A percentile compares a stretch with the other conserved stretches of the same genome.
Conservation (phyloP, 306 rosid species). For the Betula pendula region DNA sequence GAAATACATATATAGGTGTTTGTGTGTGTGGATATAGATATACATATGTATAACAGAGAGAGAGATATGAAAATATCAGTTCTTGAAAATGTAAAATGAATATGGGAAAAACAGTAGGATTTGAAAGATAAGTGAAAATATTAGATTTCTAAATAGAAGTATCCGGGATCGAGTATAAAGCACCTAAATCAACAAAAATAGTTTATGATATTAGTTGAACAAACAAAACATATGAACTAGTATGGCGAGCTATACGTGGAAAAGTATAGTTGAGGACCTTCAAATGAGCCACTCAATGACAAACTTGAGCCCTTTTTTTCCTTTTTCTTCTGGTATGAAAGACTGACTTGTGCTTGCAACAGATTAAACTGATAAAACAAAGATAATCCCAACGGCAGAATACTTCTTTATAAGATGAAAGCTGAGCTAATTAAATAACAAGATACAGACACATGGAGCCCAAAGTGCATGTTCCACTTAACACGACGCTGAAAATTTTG, state of each 20-base stretch:
- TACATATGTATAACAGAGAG: too few species aligned
- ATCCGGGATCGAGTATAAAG: neutral
- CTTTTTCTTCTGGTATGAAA: neutral
- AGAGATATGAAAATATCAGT: neutral
- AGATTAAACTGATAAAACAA: neutral
- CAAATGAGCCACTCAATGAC: neutral
- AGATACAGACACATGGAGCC: conserved; percentile 15
- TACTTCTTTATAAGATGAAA: neutral
- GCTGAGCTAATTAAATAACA: neutral
- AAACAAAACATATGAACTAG: neutral
- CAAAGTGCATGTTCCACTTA: conserved; percentile 28
- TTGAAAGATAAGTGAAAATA: neutral
- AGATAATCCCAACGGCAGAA: neutral
- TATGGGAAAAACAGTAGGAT: neutral
- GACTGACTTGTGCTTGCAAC: neutral
- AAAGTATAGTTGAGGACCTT: neutral
- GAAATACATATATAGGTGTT: neutral
- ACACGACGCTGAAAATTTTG: conserved; percentile 26
- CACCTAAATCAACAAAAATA: neutral
- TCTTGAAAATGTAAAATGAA: neutral
- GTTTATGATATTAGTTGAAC: conserved; percentile 4
- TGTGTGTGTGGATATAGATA: neutral
- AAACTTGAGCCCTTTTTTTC: neutral
- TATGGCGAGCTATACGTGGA: neutral
- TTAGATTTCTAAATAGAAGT: neutral